phyloP scores from a whole-genome alignment of 129 eudicot genomes.

The Sambucus nigra region DNA sequence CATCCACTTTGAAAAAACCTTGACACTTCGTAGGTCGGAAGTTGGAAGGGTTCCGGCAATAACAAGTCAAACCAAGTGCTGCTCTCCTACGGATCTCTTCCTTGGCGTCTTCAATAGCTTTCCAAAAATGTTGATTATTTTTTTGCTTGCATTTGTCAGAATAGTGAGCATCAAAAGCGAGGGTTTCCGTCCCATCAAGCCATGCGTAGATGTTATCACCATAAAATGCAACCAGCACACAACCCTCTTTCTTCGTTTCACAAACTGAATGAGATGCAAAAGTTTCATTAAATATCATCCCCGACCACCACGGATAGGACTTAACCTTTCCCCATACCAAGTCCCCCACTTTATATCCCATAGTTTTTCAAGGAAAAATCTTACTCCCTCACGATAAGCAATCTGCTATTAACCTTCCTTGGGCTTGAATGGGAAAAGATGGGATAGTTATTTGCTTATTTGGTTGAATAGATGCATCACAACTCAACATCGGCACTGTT shows the following conservation, averaged over 20 bases:
- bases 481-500: too few relatives aligned
- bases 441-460: too few relatives aligned
- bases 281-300: conserved; percentile 21
- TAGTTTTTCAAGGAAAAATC: too few relatives aligned
- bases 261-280: conserved; percentile 1
- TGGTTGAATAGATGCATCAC: too few relatives aligned
- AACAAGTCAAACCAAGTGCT: conserved; percentile 29
- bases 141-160: conserved; percentile 5
- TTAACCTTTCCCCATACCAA: conserved; percentile 29
- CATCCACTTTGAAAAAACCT: conserved; percentile 22
- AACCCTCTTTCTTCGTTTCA: conserved; percentile 14
- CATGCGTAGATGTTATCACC: conserved; percentile 27
- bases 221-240: conserved; percentile 23
- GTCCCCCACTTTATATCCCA: conserved; percentile 15
- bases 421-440: too few relatives aligned
- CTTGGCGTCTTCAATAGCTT: conserved; percentile 22
- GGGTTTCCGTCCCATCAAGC: conserved; percentile 8
- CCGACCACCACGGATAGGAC: conserved; percentile 34
- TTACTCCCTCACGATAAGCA: too few relatives aligned
- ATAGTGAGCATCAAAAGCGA: conserved; percentile 21
- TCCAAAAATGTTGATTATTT: conserved; percentile 6
- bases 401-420: too few relatives aligned
- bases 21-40: conserved; percentile 10
- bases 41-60: conserved; percentile 15
- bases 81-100: conserved; percentile 1